Conservation (phyloP, 1,284 basidiomycete species). For the Tausonia pullulans region DNA sequence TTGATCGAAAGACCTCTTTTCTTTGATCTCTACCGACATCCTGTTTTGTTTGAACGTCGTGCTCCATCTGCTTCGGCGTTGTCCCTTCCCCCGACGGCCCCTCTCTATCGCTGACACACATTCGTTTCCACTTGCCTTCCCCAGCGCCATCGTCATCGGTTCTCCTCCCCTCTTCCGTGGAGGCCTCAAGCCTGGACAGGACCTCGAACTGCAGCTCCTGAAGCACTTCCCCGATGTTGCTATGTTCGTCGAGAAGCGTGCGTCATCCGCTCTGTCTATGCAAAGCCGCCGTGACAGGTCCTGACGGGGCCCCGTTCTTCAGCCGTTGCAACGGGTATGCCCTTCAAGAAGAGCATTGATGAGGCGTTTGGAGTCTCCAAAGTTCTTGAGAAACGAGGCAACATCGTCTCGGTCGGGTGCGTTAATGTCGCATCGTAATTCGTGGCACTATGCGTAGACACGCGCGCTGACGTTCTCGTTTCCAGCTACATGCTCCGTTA, state of each 20-base stretch:
- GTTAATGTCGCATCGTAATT: too few relatives aligned
- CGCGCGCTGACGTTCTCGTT: background rate
- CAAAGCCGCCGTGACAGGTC: background rate
- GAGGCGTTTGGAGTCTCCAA: constrained; percentile 52
- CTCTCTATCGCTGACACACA: too few relatives aligned
- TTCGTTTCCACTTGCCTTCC: background rate
- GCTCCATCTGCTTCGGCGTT: too few relatives aligned
- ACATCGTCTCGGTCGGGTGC: constrained; percentile 76
- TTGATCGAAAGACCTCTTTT: background rate
- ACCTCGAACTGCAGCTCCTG: constrained; percentile 83
- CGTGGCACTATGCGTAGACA: background rate
- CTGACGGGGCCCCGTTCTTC: background rate
- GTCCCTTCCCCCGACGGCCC: too few relatives aligned
- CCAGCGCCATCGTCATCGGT: constrained; percentile 71
- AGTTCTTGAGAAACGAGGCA: constrained; percentile 53
- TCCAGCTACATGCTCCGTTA: constrained; percentile 70
- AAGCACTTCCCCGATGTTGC: constrained; percentile 79
- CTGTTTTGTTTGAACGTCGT: background rate
- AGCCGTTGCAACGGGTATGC: constrained; percentile 1
- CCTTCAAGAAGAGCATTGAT: constrained; percentile 32
- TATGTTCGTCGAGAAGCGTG: constrained; percentile 80
- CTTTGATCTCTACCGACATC: background rate
- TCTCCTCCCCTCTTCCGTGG: constrained; percentile 90
- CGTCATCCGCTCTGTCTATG: background rate
- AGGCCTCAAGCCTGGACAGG: constrained; percentile 59